These are phyloP conservation scores for Pisolithus tinctorius DNA, from an alignment of 768 basidiomycete species.

Conservation along the genomic window DNA sequence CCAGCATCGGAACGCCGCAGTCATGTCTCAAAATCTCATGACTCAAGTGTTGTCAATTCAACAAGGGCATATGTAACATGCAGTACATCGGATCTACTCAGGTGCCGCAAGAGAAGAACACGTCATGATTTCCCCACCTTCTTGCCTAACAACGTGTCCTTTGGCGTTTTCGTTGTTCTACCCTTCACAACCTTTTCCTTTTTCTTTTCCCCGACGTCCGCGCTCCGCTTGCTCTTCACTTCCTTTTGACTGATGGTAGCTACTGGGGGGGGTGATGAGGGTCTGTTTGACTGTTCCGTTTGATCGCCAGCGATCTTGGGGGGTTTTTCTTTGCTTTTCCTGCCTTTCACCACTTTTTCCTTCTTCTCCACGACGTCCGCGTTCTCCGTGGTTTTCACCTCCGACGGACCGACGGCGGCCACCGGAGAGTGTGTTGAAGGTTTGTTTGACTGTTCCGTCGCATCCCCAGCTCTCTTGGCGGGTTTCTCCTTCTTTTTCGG, in stretches of 20 bases:
- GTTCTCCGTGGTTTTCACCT: constrained; percentile 48
- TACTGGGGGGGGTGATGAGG: constrained; percentile 1
- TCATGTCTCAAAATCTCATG: too few relatives aligned
- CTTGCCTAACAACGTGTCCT: constrained; percentile 49
- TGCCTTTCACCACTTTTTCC: constrained; percentile 31
- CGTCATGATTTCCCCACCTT: constrained; percentile 33
- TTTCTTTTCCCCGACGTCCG: constrained; percentile 48
- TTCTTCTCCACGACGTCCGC: constrained; percentile 46
- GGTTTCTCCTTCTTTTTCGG: constrained; percentile 8
- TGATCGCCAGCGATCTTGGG: background rate
- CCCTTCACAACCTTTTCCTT: constrained; percentile 38
- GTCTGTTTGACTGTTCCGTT: constrained; percentile 7
- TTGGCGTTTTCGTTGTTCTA: constrained; percentile 43
- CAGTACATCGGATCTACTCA: background rate
- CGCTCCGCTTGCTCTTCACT: constrained; percentile 46
- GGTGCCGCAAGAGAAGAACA: background rate
- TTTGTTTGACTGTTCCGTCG: constrained; percentile 9
- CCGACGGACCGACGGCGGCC: constrained; percentile 31
- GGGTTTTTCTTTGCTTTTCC: constrained; percentile 13
- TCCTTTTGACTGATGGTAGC: constrained; percentile 34
- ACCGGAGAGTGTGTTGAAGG: constrained; percentile 1
- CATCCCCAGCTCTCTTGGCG: background rate
- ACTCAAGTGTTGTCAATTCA: too few relatives aligned
- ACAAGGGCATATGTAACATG: background rate
- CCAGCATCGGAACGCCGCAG: too few relatives aligned